A percentile compares a stretch with the other conserved stretches of the same genome.
These are phyloP conservation scores for Rhodotorula sp. DNA, from an alignment of 1,284 basidiomycete species.

Conservation along the genomic window DNA sequence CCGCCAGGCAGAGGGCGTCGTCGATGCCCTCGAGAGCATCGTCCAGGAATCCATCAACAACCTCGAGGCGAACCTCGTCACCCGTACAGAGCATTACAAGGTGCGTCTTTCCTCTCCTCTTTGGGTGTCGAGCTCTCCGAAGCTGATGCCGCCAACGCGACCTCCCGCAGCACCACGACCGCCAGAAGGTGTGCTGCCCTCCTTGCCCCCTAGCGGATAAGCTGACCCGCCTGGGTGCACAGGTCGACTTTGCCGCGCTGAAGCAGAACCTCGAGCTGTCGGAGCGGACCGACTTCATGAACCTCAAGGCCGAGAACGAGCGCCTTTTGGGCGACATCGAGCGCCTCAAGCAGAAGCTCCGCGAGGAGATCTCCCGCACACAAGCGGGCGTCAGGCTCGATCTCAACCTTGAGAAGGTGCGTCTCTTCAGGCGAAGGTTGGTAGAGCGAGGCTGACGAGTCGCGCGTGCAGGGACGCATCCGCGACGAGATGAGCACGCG, in stretches of 20 bases:
- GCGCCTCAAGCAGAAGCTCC: constrained; percentile 89
- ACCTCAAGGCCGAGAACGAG: constrained; percentile 89
- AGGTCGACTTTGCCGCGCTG: constrained; percentile 95
- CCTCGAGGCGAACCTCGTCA: constrained; percentile 92
- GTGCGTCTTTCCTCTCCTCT: constrained; percentile 7
- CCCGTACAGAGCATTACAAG: constrained; percentile 82
- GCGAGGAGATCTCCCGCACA: constrained; percentile 88
- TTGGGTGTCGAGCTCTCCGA: background rate
- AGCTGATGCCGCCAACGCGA: background rate
- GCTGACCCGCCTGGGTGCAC: constrained; percentile 45
- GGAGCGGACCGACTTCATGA: constrained; percentile 95
- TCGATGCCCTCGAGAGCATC: constrained; percentile 90
- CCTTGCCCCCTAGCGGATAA: too few relatives aligned
- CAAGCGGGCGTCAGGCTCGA: constrained; percentile 94
- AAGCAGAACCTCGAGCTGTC: constrained; percentile 95
- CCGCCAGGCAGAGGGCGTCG: constrained; percentile 89
- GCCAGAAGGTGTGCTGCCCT: constrained; percentile 63
- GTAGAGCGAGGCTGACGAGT: background rate
- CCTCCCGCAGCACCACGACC: constrained; percentile 44
- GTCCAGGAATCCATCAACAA: constrained; percentile 92
- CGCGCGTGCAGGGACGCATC: constrained; percentile 65
- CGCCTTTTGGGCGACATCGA: constrained; percentile 88
- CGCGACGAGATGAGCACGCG: constrained; percentile 90
- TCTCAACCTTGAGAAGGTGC: constrained; percentile 85
- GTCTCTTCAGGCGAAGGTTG: background rate